Base-by-base conservation (phyloP, 108 stramenopile genomes). In the Skeletonema tropicum region DNA sequence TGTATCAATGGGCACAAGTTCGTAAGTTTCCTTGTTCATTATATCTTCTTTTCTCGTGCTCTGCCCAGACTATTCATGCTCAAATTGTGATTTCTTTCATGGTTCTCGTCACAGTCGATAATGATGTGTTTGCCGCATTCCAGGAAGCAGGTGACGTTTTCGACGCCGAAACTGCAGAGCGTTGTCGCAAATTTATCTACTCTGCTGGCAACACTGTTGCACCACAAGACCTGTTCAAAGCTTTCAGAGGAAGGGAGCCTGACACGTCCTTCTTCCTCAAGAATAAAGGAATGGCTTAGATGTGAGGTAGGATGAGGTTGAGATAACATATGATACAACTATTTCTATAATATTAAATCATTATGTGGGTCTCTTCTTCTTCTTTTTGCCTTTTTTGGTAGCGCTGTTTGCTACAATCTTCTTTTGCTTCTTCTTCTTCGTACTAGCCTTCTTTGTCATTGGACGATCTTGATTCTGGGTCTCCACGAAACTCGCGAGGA, bases 61-160 rank as follows among this genome's bases (percentile, higher is more conserved):
- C n/a, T n/a, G n/a, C n/a, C n/a, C n/a, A n/a, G n/a, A n/a, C n/a
- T n/a, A n/a, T n/a, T n/a, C n/a, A n/a, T n/a, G n/a, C n/a, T n/a
- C n/a, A n/a, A n/a, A n/a, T n/a, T n/a, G n/a, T n/a, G n/a, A n/a
- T n/a, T n/a, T n/a, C n/a, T n/a, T n/a, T n/a, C n/a, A n/a, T n/a
- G n/a, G n/a, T n/a, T n/a, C n/a, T n/a, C n/a, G n/a, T n/a, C n/a
- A n/a, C n/a, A n/a, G n/a, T 90, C 21, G 92, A 90, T 74, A 90
- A 90, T 30, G 92, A 90, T 72, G 90, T 80, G 12, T 90, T 85
- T 76, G 88, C 87, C 26, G 92, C 92, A 13, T 93, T 93, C 68
- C 57, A 90, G 60, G 92, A 90, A 68, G 80, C 79, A 25, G 89
- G 89, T 38, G 70, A 91, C 66, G 70, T 89, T 2, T 93, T 93